A percentile compares a stretch with the other conserved stretches of the same genome.
phyloP scores from a whole-genome alignment of 148 eudicot species.

The Diospyros lotus region DNA sequence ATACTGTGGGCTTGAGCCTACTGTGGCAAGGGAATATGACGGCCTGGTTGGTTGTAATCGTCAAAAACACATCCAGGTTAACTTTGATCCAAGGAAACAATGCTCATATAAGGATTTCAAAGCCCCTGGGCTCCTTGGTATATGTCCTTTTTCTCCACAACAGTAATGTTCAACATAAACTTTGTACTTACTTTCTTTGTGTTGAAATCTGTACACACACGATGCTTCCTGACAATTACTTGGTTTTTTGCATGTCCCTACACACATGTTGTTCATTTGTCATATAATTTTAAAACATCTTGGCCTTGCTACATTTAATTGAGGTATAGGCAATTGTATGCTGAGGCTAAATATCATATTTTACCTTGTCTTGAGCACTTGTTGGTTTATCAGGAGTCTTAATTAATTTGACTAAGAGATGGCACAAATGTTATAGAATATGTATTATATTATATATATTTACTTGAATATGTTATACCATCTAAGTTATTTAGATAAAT shows the following conservation, averaged over 20 bases:
- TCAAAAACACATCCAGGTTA: conserved; percentile 25
- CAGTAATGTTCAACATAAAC: background rate
- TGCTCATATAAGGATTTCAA: conserved; percentile 17
- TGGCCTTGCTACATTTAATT: background rate
- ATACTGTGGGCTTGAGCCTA: conserved; percentile 32
- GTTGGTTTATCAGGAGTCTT: background rate
- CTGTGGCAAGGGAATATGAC: conserved; percentile 48
- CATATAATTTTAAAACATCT: too few species aligned
- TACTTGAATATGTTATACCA: too few species aligned
- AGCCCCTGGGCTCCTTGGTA: conserved; percentile 28
- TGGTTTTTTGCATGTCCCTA: background rate
- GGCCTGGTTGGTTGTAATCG: conserved; percentile 30
- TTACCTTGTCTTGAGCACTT: background rate
- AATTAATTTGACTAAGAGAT: too few species aligned
- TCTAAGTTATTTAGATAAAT: background rate
- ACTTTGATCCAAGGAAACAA: conserved; percentile 32
- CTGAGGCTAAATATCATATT: too few species aligned
- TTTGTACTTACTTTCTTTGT: background rate
- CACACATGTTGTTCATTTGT: background rate
- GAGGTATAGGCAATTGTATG: background rate
- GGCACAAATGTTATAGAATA: too few species aligned
- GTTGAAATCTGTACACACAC: background rate
- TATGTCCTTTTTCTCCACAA: conserved; percentile 1
- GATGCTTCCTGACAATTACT: background rate
- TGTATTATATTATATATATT: too few species aligned